Percentiles rank a stretch among this genome's conserved stretches.
phyloP scores from a whole-genome alignment of 225 moss, liverwort and hornwort genomes.

The Neckera pumila region DNA sequence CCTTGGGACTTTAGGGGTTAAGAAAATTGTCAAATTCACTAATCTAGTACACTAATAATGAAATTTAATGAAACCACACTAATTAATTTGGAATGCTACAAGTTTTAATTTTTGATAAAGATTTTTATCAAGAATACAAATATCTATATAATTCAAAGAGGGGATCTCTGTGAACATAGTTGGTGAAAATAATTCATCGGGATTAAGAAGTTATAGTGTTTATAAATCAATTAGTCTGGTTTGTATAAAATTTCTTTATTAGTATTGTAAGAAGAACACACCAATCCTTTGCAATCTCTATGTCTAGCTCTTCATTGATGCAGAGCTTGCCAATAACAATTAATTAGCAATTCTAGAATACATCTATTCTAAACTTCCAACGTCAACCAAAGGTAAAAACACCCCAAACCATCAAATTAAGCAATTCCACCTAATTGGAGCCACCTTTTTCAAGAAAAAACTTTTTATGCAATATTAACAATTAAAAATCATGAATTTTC shows the following conservation, averaged over 20 bases:
- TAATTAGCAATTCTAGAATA: neutral
- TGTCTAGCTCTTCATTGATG: neutral
- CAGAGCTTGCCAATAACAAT: neutral
- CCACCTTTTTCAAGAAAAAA: neutral
- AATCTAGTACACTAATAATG: neutral
- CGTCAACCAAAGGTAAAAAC: too few species aligned
- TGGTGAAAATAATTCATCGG: too few species aligned
- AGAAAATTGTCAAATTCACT: too few species aligned
- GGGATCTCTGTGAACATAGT: neutral
- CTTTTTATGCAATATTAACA: too few species aligned
- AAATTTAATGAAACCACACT: accelerated
- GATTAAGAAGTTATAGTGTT: neutral
- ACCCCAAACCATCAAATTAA: neutral
- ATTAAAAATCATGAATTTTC: neutral
- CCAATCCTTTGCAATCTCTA: accelerated
- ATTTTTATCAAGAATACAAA: neutral
- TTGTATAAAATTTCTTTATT: neutral
- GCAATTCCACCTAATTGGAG: neutral
- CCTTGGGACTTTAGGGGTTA: too few species aligned
- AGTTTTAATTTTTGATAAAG: neutral
- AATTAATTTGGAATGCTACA: neutral
- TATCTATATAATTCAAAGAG: neutral
- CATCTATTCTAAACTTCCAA: too few species aligned
- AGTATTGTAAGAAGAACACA: too few species aligned
- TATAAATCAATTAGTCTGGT: neutral